Evolutionary conservation across 306 rosid species (phyloP), one percentile per base, ranked within the genome.

Genomic region (Vicia villosa): DNA sequence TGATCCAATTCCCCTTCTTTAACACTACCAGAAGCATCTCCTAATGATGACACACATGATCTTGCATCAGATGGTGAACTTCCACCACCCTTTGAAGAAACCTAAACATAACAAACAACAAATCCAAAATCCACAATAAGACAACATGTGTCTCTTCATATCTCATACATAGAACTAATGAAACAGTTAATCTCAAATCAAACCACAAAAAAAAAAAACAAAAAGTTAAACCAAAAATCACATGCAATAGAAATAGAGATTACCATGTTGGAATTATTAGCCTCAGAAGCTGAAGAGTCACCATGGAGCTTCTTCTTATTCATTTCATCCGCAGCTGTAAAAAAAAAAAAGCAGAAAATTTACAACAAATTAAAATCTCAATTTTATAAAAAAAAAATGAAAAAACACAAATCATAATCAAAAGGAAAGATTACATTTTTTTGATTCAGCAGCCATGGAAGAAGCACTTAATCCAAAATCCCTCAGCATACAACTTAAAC

Each of bases 1-100:
- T 78, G 86, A 80, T 88, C 89, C 54, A 71, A 77, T 54, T 82
- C 82, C 9, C 77, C 74, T 79, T 78, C 87, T 63, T 83, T 87
- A 20, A 56, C 50, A 50, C 86, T 81, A 10, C 83, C 76, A 16
- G 75, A 68, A 5, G 89, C 77, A 59, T 89, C 96, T 43, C 87
- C 89, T 13, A 81, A 66, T 0, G 90, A 83, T 43, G 88, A 80
- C 36, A 86, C 79, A 22, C 84, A 85, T 8, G 91, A 82, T 74
- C 83, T 74, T 63, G 89, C 84, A 80, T 89, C 96, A 59, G 93
- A 90, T 32, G 80, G 83, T 12, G 91, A 77, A 70, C 85, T 84
- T 65, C 74, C 80, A 74, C 83, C 85, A 74, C 83, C 85, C 79
- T 84, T 88, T 9, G 82, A 55, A 42, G 76, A 75, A 56, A 74